Evolutionary conservation across 495 filamentous ascomycete species (phyloP).

Genomic region (Letharia lupina): DNA sequence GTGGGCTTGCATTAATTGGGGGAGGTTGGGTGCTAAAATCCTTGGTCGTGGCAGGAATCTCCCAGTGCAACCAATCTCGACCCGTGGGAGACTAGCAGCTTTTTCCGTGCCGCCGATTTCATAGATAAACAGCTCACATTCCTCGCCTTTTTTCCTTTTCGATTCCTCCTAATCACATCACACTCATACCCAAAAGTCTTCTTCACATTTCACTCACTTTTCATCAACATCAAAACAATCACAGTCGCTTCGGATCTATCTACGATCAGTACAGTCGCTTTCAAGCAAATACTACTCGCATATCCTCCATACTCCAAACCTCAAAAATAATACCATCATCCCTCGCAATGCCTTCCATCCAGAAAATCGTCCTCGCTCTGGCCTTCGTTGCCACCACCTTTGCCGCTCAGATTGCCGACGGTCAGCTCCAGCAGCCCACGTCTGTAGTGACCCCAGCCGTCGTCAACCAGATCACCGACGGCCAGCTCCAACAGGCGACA

Average conservation of each 20-base stretch:
- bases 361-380: constrained; percentile 23
- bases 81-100: background rate
- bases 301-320: background rate
- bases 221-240: constrained; percentile 16
- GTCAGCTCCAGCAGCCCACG: constrained; percentile 43
- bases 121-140: constrained; percentile 24
- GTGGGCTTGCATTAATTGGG: background rate
- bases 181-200: constrained; percentile 7
- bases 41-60: background rate
- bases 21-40: background rate
- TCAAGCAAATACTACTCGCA: background rate
- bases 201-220: constrained; percentile 11
- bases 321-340: constrained; percentile 18
- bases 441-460: constrained; percentile 25
- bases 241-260: constrained; percentile 25
- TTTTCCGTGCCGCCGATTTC: constrained; percentile 19
- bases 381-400: constrained; percentile 21
- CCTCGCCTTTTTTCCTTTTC: constrained; percentile 14
- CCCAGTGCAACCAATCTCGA: background rate
- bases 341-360: constrained; percentile 22
- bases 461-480: constrained; percentile 10
- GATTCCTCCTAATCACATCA: constrained; percentile 1
- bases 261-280: constrained; percentile 25
- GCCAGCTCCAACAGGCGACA: constrained; percentile 15
- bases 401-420: constrained; percentile 34